Evolutionary conservation across 2,329 filamentous ascomycete genomes (phyloP).

Genomic region (Arthrobotrys conoides): DNA sequence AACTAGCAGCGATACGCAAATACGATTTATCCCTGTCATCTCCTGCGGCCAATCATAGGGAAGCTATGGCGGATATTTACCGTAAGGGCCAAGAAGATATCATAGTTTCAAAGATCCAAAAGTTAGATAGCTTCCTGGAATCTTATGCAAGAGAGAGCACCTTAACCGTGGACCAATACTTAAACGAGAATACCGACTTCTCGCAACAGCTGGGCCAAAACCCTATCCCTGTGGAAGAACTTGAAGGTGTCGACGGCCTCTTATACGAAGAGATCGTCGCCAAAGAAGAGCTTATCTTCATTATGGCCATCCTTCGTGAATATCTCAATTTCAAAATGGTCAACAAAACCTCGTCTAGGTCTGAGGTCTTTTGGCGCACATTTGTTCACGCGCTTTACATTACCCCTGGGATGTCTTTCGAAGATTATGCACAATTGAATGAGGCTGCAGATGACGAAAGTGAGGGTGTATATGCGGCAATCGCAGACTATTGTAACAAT

Average conservation of each 20-base stretch:
- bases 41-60: conserved; percentile 13
- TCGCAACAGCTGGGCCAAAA: conserved; percentile 7
- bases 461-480: conserved; percentile 35
- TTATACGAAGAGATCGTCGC: conserved; percentile 28
- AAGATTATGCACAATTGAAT: conserved; percentile 27
- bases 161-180: conserved; percentile 20
- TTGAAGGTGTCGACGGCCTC: conserved; percentile 23
- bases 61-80: conserved; percentile 37
- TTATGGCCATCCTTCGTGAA: conserved; percentile 39
- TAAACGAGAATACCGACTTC: conserved; percentile 20
- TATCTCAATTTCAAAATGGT: conserved; percentile 10
- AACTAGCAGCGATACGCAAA: conserved; percentile 30
- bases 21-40: conserved; percentile 12
- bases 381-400: conserved; percentile 3
- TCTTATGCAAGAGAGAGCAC: conserved; percentile 19
- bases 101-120: conserved; percentile 44
- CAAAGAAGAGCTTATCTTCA: conserved; percentile 32
- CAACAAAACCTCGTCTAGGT: neutral
- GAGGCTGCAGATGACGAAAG: conserved; percentile 17
- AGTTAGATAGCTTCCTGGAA: conserved; percentile 37
- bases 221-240: conserved; percentile 31
- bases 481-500: conserved; percentile 44
- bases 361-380: conserved; percentile 18
- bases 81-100: conserved; percentile 50
- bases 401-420: conserved; percentile 17